Evolutionary conservation across 345 rosid genomes (phyloP), one percentile per base, ranked within the genome.

Genomic region (Alliaria petiolata): DNA sequence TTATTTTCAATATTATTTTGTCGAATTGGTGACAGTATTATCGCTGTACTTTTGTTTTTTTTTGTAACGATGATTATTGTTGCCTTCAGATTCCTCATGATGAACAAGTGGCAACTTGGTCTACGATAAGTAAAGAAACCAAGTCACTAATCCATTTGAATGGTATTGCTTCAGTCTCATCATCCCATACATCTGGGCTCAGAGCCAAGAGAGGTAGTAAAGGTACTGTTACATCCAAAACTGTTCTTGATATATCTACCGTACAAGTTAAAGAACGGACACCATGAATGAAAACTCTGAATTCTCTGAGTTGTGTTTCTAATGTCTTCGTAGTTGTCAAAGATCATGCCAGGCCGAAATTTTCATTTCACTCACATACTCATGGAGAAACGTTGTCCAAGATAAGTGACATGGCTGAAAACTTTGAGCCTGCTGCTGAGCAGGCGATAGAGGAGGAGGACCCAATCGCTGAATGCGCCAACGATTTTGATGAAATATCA

Each of bases 311-410:
- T 7, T 75, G 33, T 8, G 40, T 52, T 15, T 68, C 20, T 26
- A 25, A 36, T 76, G 35, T 70, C 22, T 76, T 16, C 13, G 33
- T 49, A 76, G 75, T 13, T 65, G 49, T 76, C 30, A 83, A 75
- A 78, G 80, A 79, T 74, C 83, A 84, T 70, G 57, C 54, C 38
- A 86, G 75, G 79, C 81, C 84, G 69, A 86, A 83, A 51, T 83
- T 89, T 76, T 81, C 89, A 36, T 81, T 89, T 44, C 78, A 60
- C 75, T 78, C 76, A 39, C 83, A 62, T 62, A 46, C 54, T 46
- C 77, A 42, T 14, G 81, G 77, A 71, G 76, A 73, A 72, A 80
- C 40, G 38, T 56, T 69, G 35, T 53, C 70, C 47, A 80, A 83
- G 71, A 72, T 45, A 50, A 56, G 60, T 74, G 83, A 76, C 44